phyloP scores from a whole-genome alignment of 345 rosid genomes.

The Citrus mangshanensis region DNA sequence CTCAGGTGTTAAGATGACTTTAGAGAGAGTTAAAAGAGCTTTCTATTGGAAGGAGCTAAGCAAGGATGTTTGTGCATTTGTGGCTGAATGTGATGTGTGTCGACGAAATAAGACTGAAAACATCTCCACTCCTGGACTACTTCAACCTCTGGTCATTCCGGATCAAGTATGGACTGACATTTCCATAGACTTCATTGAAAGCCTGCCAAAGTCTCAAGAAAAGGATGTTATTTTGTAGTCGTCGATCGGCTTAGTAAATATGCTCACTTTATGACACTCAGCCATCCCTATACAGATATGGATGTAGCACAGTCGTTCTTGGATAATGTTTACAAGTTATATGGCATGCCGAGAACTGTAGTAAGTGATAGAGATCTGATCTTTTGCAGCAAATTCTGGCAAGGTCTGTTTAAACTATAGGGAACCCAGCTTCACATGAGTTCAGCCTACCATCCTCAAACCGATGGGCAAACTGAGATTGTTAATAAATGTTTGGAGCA shows the following conservation, averaged over 20 bases:
- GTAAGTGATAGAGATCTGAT: background rate
- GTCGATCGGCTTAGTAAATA: background rate
- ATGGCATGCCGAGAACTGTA: background rate
- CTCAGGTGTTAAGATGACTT: background rate
- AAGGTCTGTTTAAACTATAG: background rate
- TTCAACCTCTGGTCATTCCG: background rate
- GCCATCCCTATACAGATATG: too few relatives aligned
- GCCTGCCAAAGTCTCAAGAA: too few relatives aligned
- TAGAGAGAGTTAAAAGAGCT: background rate
- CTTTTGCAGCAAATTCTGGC: background rate
- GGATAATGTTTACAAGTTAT: too few relatives aligned
- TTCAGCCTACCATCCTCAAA: background rate
- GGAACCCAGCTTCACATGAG: background rate
- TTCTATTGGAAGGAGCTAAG: background rate
- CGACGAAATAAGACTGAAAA: background rate
- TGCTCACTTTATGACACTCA: background rate
- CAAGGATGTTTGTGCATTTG: background rate
- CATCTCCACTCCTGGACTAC: background rate
- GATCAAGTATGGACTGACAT: background rate
- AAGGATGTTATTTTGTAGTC: background rate
- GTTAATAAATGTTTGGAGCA: background rate
- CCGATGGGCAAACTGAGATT: background rate
- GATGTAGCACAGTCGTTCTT: too few relatives aligned
- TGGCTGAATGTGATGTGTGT: background rate
- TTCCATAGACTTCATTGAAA: background rate